Conservation (phyloP, 441 rosid genomes). For the Flueggea neowawraea region DNA sequence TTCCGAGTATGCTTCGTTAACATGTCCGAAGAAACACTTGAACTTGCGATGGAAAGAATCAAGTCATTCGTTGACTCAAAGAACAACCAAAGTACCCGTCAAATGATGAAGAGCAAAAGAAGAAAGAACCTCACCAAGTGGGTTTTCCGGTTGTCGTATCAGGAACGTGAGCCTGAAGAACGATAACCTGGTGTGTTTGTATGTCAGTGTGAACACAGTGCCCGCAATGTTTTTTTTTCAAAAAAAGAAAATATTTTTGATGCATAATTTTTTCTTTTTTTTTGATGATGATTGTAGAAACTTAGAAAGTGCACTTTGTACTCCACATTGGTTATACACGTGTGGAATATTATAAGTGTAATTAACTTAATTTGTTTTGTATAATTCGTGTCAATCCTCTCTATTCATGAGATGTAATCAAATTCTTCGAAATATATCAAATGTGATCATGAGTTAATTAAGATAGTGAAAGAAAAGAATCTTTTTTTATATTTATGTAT, state of each 20-base stretch:
- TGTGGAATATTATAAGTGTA: constrained; percentile 51
- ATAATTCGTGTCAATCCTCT: constrained; percentile 15
- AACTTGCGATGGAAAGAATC: constrained; percentile 61
- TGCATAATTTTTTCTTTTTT: constrained; percentile 26
- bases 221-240: constrained; percentile 5
- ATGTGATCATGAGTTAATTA: no score
- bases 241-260: constrained; percentile 20
- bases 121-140: constrained; percentile 55
- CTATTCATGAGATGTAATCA: neutral
- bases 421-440: constrained; percentile 10
- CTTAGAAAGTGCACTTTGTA: constrained; percentile 44
- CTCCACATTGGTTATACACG: constrained; percentile 13
- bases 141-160: constrained; percentile 85
- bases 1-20: constrained; percentile 95
- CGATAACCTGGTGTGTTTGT: constrained; percentile 56
- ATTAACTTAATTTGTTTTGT: constrained; percentile 13
- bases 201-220: neutral
- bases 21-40: constrained; percentile 74
- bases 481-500: no score
- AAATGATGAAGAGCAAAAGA: constrained; percentile 40
- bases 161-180: constrained; percentile 56
- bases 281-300: constrained; percentile 17
- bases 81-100: constrained; percentile 31
- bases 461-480: no score
- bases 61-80: constrained; percentile 55